Conservation (phyloP, 2,329 filamentous ascomycete species). For the Xylariaceae sp. region DNA sequence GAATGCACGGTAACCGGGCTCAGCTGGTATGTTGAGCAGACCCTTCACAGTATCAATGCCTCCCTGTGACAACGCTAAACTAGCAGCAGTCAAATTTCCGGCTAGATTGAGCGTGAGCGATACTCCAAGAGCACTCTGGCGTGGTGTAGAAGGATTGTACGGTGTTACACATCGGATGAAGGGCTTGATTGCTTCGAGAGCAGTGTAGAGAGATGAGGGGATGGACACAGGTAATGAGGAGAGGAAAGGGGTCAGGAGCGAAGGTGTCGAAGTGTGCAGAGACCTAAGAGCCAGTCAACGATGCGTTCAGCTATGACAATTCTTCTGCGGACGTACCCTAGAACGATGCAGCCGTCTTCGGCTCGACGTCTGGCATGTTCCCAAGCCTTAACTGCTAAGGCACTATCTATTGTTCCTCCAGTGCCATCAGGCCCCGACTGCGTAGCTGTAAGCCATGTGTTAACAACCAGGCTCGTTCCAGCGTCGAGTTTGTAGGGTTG, state of each 20-base stretch:
- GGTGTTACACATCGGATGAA: conserved; percentile 89
- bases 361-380: conserved; percentile 93
- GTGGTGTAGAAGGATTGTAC: conserved; percentile 80
- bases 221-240: conserved; percentile 78
- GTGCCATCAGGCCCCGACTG: conserved; percentile 69
- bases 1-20: conserved; percentile 86
- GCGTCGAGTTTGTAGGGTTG: conserved; percentile 87
- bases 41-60: conserved; percentile 85
- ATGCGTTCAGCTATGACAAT: background rate
- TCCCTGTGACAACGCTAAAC: conserved; percentile 78
- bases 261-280: conserved; percentile 85
- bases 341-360: conserved; percentile 89
- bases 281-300: conserved; percentile 59
- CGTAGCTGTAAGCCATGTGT: conserved; percentile 88
- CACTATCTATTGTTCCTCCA: conserved; percentile 79
- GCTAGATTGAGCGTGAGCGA: conserved; percentile 80
- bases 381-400: conserved; percentile 83
- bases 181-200: conserved; percentile 79
- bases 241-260: conserved; percentile 79
- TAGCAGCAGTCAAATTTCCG: conserved; percentile 76
- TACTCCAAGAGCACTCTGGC: conserved; percentile 79
- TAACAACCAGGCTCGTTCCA: conserved; percentile 88
- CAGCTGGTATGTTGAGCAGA: conserved; percentile 75
- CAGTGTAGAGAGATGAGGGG: conserved; percentile 74
- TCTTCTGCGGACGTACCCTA: conserved; percentile 68